Conservation (phyloP, 352 stramenopile genomes). For the Globisporangium megalacanthum region DNA sequence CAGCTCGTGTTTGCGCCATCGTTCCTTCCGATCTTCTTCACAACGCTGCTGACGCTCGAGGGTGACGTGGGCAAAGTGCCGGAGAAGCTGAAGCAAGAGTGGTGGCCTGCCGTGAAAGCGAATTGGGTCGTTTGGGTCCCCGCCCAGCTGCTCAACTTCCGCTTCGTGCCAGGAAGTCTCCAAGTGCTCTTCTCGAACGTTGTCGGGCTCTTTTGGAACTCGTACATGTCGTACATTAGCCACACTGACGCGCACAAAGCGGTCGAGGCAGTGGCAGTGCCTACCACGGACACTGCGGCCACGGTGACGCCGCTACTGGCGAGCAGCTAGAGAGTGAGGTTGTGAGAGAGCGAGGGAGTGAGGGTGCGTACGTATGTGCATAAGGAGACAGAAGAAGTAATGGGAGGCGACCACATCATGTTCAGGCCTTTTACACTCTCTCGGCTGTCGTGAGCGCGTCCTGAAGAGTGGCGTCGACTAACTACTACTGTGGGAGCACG, state of each 20-base stretch:
- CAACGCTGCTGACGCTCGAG: conserved; percentile 58
- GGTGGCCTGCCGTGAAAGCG: conserved; percentile 67
- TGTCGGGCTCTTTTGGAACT: conserved; percentile 78
- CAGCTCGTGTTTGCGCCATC: conserved; percentile 71
- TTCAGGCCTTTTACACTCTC: not conserved
- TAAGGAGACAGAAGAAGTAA: not conserved
- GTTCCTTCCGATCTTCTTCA: conserved; percentile 75
- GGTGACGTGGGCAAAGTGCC: conserved; percentile 40
- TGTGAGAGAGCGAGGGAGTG: too few relatives aligned
- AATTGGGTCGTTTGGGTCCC: conserved; percentile 84
- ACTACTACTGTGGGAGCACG: conserved; percentile 12
- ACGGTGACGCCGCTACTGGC: conserved; percentile 4
- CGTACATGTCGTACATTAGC: conserved; percentile 77
- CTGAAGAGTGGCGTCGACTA: too few relatives aligned
- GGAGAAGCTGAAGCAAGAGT: conserved; percentile 64
- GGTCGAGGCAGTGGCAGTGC: not conserved
- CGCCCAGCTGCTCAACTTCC: conserved; percentile 77
- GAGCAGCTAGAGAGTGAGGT: not conserved
- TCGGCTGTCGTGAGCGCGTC: not conserved
- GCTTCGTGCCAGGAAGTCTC: conserved; percentile 64
- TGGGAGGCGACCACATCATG: not conserved
- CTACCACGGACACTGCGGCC: not conserved
- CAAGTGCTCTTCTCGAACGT: conserved; percentile 85
- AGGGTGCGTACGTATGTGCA: not conserved
- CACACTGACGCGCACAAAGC: conserved; percentile 20